A percentile compares a stretch with the other conserved stretches of the same genome.
phyloP scores from a whole-genome alignment of 495 filamentous ascomycete species.

The Penicillium canescens region DNA sequence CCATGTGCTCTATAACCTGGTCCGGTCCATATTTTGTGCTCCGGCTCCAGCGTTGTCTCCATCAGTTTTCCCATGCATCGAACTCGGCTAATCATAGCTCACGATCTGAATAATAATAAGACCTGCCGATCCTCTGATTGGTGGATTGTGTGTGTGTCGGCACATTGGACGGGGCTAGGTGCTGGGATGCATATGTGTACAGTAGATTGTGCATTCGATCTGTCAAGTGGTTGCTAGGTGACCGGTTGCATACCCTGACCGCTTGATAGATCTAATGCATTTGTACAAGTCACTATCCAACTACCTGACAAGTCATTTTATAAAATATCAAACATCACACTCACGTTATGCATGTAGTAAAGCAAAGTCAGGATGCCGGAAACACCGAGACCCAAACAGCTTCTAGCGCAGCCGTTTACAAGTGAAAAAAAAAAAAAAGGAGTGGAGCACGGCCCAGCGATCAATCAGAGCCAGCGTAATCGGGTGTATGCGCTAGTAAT shows the following conservation, averaged over 20 bases:
- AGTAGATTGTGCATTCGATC: slow-evolving; percentile 19
- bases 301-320: neutral
- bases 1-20: slow-evolving; percentile 30
- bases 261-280: slow-evolving; percentile 9
- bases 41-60: slow-evolving; percentile 6
- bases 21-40: slow-evolving; percentile 10
- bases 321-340: too few relatives aligned
- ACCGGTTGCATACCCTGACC: slow-evolving; percentile 22
- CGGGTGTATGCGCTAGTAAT: slow-evolving; percentile 17
- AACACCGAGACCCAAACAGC: slow-evolving; percentile 32
- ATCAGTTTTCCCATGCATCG: slow-evolving; percentile 1
- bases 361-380: slow-evolving; percentile 4
- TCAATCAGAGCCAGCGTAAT: slow-evolving; percentile 6
- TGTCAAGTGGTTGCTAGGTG: slow-evolving; percentile 31
- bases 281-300: slow-evolving; percentile 1
- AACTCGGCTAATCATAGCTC: slow-evolving; percentile 10
- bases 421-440: slow-evolving; percentile 10
- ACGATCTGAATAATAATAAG: slow-evolving; percentile 15
- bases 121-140: slow-evolving; percentile 13
- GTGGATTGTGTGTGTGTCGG: neutral
- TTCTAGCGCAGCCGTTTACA: slow-evolving; percentile 43
- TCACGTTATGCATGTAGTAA: neutral
- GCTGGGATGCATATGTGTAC: neutral
- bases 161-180: neutral
- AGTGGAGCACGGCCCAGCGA: neutral